Base-by-base conservation (phyloP, 2,329 filamentous ascomycete species). In the Neonectria sp. region DNA sequence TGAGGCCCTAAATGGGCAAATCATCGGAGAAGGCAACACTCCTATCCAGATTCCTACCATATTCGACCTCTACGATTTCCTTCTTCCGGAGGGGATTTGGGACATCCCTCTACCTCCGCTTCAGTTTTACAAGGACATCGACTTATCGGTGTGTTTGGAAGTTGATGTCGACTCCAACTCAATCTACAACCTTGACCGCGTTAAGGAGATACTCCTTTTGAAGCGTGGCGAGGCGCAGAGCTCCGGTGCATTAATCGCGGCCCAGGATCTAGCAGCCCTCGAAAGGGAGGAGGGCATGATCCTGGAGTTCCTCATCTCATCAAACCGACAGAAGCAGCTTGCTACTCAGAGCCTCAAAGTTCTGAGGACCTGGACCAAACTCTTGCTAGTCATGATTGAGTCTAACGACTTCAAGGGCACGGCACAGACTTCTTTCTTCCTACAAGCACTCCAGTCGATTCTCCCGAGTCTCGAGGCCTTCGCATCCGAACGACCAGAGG, bases 11-110 rank as follows among this genome's bases (percentile, higher is more conserved):
- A 89, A 95, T 49, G 96, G 96, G 6, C 90, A 92, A 48, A 90
- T 94, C 8, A 85, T 89, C 12, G 84, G 90, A 21, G 88, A 92
- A 15, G 89, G 89, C 65, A 91, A 92, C 55, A 89, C 93, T 60
- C 84, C 90, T 6, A 84, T 92, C 43, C 83, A 85, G 31, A 92
- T 94, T 65, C 88, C 92, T 1, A 95, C 93, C 4, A 88, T 98
- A 7, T 97, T 98, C 76, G 95, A 98, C 71, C 86, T 98, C 25
- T 96, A 97, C 75, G 96, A 99, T 81, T 98, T 98, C 75, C 88
- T 96, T 67, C 80, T 87, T 2, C 78, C 85, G 24, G 85, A 86
- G 52, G 84, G 80, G 17, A 76, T 84, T n/a, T 89, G 88, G 83
- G 79, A 83, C 27, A 79, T 83, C 5, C 77, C 86, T 2, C 79